Percentiles rank a stretch among this genome's conserved stretches.
Evolutionary conservation across 768 basidiomycete species (phyloP).

Genomic region (Phaeotremella fagi): DNA sequence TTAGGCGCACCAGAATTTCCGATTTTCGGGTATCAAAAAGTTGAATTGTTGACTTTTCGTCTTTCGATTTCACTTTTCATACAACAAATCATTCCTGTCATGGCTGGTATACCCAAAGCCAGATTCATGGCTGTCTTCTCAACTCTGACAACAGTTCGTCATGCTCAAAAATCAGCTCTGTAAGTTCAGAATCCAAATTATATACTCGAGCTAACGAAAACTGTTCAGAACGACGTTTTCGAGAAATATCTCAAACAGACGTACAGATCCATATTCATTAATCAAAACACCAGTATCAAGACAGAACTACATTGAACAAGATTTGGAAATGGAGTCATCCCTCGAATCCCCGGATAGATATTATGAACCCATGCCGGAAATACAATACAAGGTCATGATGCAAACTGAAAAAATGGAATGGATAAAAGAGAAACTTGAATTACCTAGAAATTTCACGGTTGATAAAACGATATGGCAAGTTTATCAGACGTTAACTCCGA

Average conservation of each 20-base stretch:
- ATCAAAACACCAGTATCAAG: background rate
- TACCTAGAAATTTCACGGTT: background rate
- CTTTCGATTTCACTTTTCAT: background rate
- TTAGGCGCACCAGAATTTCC: too few relatives aligned
- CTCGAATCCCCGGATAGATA: background rate
- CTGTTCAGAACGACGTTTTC: background rate
- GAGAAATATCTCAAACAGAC: background rate
- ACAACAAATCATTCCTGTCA: background rate
- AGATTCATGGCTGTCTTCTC: background rate
- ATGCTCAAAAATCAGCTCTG: background rate
- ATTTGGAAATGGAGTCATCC: background rate
- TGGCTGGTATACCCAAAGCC: background rate
- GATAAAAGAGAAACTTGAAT: background rate
- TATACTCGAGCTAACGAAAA: too few relatives aligned
- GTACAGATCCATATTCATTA: background rate
- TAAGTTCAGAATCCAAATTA: too few relatives aligned
- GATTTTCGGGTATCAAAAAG: too few relatives aligned
- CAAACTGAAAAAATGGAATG: background rate
- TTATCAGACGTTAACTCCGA: background rate
- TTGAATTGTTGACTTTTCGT: background rate
- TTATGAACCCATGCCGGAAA: too few relatives aligned
- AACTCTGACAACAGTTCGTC: background rate
- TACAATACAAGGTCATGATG: background rate
- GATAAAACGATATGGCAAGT: background rate
- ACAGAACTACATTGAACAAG: background rate